Conservation (phyloP, 225 moss, liverwort and hornwort genomes). For the Climacium dendroides region DNA sequence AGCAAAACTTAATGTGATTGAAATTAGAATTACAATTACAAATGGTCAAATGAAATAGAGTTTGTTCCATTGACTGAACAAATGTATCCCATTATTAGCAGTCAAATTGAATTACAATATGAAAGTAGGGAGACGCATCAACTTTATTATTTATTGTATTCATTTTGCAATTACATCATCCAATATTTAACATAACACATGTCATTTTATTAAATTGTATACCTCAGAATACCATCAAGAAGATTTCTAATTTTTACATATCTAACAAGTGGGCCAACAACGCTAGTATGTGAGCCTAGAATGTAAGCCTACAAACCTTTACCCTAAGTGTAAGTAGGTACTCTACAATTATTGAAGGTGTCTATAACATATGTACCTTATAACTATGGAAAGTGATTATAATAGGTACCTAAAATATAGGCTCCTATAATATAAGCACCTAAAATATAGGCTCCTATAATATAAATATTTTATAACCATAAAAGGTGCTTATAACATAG, state of each 20-base stretch:
- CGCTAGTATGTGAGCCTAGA: too few relatives aligned
- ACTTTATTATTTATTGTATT: not conserved
- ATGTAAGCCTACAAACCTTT: too few relatives aligned
- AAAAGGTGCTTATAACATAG: too few relatives aligned
- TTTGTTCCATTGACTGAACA: not conserved
- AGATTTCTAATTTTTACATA: not conserved
- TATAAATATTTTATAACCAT: too few relatives aligned
- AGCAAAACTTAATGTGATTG: not conserved
- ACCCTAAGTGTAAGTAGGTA: too few relatives aligned
- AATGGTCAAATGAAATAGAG: not conserved
- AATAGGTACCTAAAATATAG: too few relatives aligned
- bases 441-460: too few relatives aligned
- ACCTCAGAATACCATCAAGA: not conserved
- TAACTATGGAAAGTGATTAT: too few relatives aligned
- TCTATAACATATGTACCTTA: too few relatives aligned
- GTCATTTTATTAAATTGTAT: not conserved
- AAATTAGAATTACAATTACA: not conserved
- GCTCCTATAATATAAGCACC: too few relatives aligned
- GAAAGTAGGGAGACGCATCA: not conserved
- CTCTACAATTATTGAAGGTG: too few relatives aligned
- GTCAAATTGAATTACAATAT: not conserved
- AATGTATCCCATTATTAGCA: not conserved
- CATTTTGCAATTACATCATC: not conserved
- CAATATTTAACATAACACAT: not conserved
- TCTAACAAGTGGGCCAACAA: too few relatives aligned